Percentiles rank a stretch among this genome's conserved stretches.
Conservation (phyloP, 1,139 yeast species). For the Magnusiomyces ingens region DNA sequence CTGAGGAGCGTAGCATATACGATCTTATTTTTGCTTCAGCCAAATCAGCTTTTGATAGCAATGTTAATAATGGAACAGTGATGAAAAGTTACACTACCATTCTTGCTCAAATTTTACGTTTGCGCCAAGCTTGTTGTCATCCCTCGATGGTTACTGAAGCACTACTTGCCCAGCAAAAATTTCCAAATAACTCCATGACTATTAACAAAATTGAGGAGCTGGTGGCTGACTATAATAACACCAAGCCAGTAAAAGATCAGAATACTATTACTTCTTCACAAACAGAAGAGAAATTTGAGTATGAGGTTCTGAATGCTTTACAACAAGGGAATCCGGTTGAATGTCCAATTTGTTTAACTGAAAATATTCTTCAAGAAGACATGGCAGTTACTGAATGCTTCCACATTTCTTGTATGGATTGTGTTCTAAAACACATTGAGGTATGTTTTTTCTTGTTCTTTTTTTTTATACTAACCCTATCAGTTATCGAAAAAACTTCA, state of each 20-base stretch:
- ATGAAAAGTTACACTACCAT: constrained; percentile 71
- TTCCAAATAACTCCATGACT: constrained; percentile 12
- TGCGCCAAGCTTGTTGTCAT: constrained; percentile 88
- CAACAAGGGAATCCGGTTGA: not conserved
- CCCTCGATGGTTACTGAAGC: constrained; percentile 50
- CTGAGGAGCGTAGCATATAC: constrained; percentile 60
- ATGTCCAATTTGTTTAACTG: constrained; percentile 58
- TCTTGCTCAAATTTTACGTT: constrained; percentile 71
- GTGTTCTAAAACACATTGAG: constrained; percentile 63
- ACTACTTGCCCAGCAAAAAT: constrained; percentile 19
- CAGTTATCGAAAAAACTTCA: constrained; percentile 21
- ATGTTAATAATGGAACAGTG: constrained; percentile 59
- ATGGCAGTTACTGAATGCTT: constrained; percentile 71
- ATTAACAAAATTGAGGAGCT: constrained; percentile 7
- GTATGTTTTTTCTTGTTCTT: not conserved
- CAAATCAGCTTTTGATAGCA: constrained; percentile 58
- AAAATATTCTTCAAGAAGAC: constrained; percentile 47
- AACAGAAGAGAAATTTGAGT: constrained; percentile 2
- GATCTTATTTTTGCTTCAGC: constrained; percentile 66
- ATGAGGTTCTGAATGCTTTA: not conserved
- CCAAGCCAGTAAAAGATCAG: not conserved
- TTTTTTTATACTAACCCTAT: not conserved
- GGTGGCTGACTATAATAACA: constrained; percentile 11
- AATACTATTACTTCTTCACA: not conserved
- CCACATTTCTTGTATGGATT: constrained; percentile 69